Evolutionary conservation across 257 asterid genomes (phyloP).

Genomic region (Forsythia viridissima): DNA sequence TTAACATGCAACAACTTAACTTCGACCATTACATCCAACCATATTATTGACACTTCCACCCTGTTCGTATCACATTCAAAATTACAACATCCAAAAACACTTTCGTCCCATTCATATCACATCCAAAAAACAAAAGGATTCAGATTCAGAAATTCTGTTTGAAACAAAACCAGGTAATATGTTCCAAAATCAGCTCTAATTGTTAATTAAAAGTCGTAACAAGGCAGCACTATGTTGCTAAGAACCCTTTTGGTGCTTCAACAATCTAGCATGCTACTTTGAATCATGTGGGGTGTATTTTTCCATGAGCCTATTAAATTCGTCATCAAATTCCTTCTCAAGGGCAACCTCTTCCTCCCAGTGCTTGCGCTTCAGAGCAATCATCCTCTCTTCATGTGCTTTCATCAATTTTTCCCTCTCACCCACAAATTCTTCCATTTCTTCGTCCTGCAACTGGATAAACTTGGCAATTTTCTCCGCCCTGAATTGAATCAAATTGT

Average conservation of each 20-base stretch:
- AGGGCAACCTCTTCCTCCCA: constrained; percentile 44
- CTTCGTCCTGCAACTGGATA: constrained; percentile 45
- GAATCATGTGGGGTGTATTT: constrained; percentile 25
- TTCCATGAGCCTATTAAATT: constrained; percentile 33
- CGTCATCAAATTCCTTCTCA: constrained; percentile 45
- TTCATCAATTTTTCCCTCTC: constrained; percentile 39
- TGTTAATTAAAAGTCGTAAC: background rate
- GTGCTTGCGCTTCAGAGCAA: constrained; percentile 39
- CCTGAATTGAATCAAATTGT: constrained; percentile 28
- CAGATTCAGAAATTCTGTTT: background rate
- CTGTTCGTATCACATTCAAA: no score
- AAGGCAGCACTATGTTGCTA: no score
- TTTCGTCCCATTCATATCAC: no score
- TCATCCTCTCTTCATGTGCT: constrained; percentile 36
- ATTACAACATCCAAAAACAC: no score
- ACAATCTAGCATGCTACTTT: background rate
- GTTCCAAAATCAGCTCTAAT: background rate
- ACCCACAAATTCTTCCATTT: constrained; percentile 34
- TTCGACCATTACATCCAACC: no score
- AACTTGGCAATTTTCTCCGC: constrained; percentile 38
- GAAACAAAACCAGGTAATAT: background rate
- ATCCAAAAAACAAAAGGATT: background rate
- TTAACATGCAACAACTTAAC: no score
- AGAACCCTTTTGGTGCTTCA: no score
- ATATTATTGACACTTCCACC: no score